Percentiles rank a stretch among this genome's conserved stretches.
Evolutionary conservation across 352 stramenopile genomes (phyloP).

Genomic region (Pythium phragmitis): DNA sequence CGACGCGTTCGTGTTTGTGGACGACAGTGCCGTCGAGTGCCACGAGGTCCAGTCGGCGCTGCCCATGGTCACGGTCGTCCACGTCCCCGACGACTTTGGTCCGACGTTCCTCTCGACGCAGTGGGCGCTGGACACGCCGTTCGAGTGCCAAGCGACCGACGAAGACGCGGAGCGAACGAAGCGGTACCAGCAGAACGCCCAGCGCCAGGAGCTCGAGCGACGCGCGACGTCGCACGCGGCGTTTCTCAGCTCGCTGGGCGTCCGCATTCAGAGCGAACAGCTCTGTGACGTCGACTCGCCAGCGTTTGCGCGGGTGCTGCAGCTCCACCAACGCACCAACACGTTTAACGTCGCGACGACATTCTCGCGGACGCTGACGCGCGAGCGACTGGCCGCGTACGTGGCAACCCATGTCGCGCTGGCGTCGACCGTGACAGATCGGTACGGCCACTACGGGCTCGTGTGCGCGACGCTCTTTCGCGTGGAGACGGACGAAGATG

Average conservation of each 20-base stretch:
- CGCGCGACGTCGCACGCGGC: slow-evolving; percentile 39
- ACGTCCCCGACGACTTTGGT: slow-evolving; percentile 40
- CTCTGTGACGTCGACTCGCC: slow-evolving; percentile 9
- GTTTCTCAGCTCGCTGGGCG: slow-evolving; percentile 65
- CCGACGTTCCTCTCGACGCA: slow-evolving; percentile 38
- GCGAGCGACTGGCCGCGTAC: slow-evolving; percentile 33
- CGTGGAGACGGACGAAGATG: not conserved
- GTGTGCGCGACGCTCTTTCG: slow-evolving; percentile 50
- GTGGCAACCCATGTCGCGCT: slow-evolving; percentile 33
- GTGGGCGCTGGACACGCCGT: slow-evolving; percentile 50
- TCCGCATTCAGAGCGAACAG: slow-evolving; percentile 67
- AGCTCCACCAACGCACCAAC: slow-evolving; percentile 74
- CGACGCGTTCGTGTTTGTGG: slow-evolving; percentile 71
- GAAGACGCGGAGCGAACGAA: slow-evolving; percentile 55
- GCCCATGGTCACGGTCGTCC: slow-evolving; percentile 50
- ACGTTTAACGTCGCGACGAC: slow-evolving; percentile 69
- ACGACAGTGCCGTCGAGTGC: slow-evolving; percentile 74
- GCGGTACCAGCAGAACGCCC: slow-evolving; percentile 58
- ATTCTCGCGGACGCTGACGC: slow-evolving; percentile 43
- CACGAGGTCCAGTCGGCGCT: slow-evolving; percentile 48
- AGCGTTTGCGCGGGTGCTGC: slow-evolving; percentile 42
- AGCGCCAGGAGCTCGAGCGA: slow-evolving; percentile 37
- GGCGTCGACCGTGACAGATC: slow-evolving; percentile 63
- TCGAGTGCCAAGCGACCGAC: slow-evolving; percentile 16
- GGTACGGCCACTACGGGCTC: slow-evolving; percentile 75